phyloP scores from a whole-genome alignment of 2,329 filamentous ascomycete genomes.

The Juglanconis sp. region DNA sequence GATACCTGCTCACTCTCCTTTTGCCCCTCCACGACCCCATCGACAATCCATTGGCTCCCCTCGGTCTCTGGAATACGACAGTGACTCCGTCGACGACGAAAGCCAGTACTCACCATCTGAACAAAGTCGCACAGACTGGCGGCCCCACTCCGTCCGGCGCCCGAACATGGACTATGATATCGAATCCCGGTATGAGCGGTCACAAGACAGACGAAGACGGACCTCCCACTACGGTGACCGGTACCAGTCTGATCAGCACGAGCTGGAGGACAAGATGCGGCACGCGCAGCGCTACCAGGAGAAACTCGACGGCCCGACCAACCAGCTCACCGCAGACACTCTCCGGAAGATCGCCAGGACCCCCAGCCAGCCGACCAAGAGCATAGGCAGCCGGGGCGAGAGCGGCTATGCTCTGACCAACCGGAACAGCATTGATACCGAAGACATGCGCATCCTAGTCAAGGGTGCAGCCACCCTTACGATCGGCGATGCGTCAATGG shows the following conservation, averaged over 20 bases:
- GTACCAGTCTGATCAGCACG: constrained; percentile 21
- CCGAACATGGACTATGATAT: constrained; percentile 37
- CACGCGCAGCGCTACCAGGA: constrained; percentile 50
- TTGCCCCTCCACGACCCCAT: constrained; percentile 28
- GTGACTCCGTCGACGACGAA: constrained; percentile 35
- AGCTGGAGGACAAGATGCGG: constrained; percentile 39
- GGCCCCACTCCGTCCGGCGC: constrained; percentile 22
- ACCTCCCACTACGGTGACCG: constrained; percentile 37
- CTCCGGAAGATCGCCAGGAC: constrained; percentile 49
- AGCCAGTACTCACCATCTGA: constrained; percentile 36
- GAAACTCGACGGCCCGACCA: constrained; percentile 40
- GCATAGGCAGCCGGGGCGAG: constrained; percentile 59
- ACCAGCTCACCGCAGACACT: constrained; percentile 54
- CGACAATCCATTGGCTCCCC: constrained; percentile 23
- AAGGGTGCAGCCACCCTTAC: constrained; percentile 54
- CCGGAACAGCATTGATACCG: constrained; percentile 48
- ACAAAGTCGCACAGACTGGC: constrained; percentile 28
- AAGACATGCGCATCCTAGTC: constrained; percentile 61
- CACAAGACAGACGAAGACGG: constrained; percentile 31
- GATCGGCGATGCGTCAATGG: constrained; percentile 55
- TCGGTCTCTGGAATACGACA: constrained; percentile 29
- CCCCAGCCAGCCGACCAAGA: constrained; percentile 56
- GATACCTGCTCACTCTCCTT: constrained; percentile 27
- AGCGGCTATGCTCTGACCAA: constrained; percentile 63
- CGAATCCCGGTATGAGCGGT: constrained; percentile 38